These are phyloP conservation scores for Geotrichum europaeum DNA, from an alignment of 1,139 yeast species.

Conservation along the genomic window DNA sequence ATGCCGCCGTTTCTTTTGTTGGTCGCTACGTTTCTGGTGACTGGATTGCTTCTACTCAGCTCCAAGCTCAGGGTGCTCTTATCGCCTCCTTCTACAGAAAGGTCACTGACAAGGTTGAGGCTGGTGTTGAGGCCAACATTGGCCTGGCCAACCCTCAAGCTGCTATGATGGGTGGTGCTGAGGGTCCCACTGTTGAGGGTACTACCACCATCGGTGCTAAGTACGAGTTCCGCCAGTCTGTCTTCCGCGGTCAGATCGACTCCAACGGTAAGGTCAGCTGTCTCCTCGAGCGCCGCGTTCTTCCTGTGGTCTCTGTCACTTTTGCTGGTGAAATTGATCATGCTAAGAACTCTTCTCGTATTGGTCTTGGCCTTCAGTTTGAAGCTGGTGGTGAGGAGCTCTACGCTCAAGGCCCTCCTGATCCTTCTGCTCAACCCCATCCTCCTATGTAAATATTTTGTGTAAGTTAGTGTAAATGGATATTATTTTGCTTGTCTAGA, in stretches of 20 bases:
- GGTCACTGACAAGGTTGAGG: conserved; percentile 88
- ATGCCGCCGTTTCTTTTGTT: conserved; percentile 84
- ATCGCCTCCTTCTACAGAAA: conserved; percentile 91
- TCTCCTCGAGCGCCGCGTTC: conserved; percentile 85
- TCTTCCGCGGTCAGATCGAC: conserved; percentile 93
- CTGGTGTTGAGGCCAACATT: conserved; percentile 89
- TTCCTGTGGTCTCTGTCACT: conserved; percentile 83
- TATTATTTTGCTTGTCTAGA: neutral
- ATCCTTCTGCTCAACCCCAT: conserved; percentile 27
- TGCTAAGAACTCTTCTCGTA: conserved; percentile 69
- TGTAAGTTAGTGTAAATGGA: neutral
- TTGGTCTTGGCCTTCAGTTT: conserved; percentile 92
- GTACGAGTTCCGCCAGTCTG: conserved; percentile 95
- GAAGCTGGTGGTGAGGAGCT: conserved; percentile 95
- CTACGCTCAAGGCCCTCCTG: conserved; percentile 33
- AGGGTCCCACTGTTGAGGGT: conserved; percentile 84
- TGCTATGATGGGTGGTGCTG: conserved; percentile 65
- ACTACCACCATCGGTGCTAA: conserved; percentile 93
- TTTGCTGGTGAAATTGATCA: conserved; percentile 96
- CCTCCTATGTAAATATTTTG: conserved; percentile 30
- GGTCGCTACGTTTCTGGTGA: conserved; percentile 82
- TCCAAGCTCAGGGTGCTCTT: conserved; percentile 88
- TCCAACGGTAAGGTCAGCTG: conserved; percentile 87
- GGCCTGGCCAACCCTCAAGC: conserved; percentile 64
- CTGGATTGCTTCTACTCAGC: conserved; percentile 94